A percentile compares a stretch with the other conserved stretches of the same genome.
Evolutionary conservation across 345 rosid species (phyloP).

Genomic region (Dipteronia dyeriana): DNA sequence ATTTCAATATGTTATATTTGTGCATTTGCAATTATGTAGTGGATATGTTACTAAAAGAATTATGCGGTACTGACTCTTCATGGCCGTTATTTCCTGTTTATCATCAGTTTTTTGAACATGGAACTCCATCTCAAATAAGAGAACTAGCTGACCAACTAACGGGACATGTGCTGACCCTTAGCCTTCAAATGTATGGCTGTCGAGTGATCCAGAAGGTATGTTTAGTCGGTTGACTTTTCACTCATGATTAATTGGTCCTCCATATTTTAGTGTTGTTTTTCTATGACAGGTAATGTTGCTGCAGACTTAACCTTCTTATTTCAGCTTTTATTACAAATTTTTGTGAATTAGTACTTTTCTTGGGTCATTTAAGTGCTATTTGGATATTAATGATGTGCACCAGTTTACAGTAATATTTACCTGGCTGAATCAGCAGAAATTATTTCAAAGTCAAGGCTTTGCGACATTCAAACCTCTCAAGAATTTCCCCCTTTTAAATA

Average conservation of each 20-base stretch:
- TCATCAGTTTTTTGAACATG: constrained; percentile 94
- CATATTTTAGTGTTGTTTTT: background rate
- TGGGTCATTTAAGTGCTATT: background rate
- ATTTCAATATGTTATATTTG: constrained; percentile 3
- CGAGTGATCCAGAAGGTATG: constrained; percentile 95
- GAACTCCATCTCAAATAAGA: constrained; percentile 77
- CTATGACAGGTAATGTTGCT: background rate
- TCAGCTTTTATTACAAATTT: background rate
- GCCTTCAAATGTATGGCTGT: constrained; percentile 98
- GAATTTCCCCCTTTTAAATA: background rate
- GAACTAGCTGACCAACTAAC: constrained; percentile 80
- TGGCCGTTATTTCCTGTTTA: background rate
- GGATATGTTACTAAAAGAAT: background rate
- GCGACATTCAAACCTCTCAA: background rate
- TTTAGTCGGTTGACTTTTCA: background rate
- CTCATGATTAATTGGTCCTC: background rate
- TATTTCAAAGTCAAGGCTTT: background rate
- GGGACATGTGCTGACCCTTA: constrained; percentile 80
- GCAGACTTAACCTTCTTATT: background rate
- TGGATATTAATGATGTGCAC: background rate
- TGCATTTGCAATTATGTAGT: constrained; percentile 12
- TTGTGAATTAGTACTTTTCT: background rate
- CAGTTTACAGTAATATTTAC: background rate
- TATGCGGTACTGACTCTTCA: background rate
- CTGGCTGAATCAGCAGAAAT: background rate